These are phyloP conservation scores for Tulasnella sp. DNA, from an alignment of 768 basidiomycete species.

Conservation along the genomic window DNA sequence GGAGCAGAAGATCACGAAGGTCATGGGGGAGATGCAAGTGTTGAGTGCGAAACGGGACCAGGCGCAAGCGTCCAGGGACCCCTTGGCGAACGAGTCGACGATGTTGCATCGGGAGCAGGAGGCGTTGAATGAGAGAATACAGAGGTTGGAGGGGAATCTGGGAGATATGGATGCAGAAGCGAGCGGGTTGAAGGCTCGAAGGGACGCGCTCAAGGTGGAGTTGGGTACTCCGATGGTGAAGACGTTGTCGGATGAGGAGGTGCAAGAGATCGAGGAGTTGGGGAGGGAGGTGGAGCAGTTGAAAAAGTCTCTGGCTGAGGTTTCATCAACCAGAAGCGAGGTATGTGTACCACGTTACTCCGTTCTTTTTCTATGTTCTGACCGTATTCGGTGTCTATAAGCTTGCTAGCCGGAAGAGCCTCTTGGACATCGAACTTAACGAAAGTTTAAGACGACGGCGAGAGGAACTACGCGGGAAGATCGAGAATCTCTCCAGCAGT, in stretches of 20 bases:
- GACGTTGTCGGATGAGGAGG: slow-evolving; percentile 65
- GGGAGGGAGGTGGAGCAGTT: slow-evolving; percentile 66
- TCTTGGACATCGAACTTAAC: slow-evolving; percentile 85
- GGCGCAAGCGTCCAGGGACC: slow-evolving; percentile 55
- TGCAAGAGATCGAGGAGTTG: slow-evolving; percentile 49
- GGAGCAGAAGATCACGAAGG: slow-evolving; percentile 78
- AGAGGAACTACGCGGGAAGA: slow-evolving; percentile 63
- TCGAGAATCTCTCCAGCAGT: slow-evolving; percentile 62
- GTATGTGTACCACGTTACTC: slow-evolving; percentile 34
- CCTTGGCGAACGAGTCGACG: slow-evolving; percentile 50
- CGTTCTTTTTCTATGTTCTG: neutral
- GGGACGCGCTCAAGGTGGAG: slow-evolving; percentile 57
- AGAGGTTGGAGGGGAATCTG: slow-evolving; percentile 52
- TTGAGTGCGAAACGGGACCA: slow-evolving; percentile 59
- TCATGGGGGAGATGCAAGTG: slow-evolving; percentile 64
- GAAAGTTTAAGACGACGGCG: slow-evolving; percentile 73
- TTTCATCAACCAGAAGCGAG: slow-evolving; percentile 58
- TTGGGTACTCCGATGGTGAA: slow-evolving; percentile 63
- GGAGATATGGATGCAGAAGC: slow-evolving; percentile 68
- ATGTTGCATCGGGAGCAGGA: slow-evolving; percentile 60
- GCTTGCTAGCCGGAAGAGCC: slow-evolving; percentile 66
- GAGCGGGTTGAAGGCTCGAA: slow-evolving; percentile 46
- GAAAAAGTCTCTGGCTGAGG: slow-evolving; percentile 57
- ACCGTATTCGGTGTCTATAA: too few species aligned
- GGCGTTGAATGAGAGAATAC: slow-evolving; percentile 47